Evolutionary conservation across 768 basidiomycete species (phyloP).

Genomic region (Lepiota brunneoincarnata): DNA sequence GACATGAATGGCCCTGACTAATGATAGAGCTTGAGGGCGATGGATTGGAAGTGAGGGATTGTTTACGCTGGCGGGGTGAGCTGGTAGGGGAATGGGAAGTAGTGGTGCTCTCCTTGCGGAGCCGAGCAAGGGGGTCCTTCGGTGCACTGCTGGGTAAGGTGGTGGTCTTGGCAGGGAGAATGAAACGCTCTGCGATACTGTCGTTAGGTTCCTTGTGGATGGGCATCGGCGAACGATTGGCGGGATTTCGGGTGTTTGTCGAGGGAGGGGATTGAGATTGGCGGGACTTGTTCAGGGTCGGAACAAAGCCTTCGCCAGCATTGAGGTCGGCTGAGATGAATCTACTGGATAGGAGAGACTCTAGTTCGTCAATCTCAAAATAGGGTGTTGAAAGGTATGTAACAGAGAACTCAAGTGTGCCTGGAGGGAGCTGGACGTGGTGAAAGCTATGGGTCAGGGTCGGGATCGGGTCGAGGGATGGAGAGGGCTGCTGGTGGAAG

Average conservation of each 20-base stretch:
- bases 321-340: conserved; percentile 62
- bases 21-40: conserved; percentile 25
- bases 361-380: conserved; percentile 75
- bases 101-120: conserved; percentile 6
- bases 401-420: conserved; percentile 56
- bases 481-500: conserved; percentile 19
- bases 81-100: conserved; percentile 11
- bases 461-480: conserved; percentile 12
- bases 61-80: conserved; percentile 42
- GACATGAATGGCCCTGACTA: conserved; percentile 6
- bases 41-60: conserved; percentile 42
- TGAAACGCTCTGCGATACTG: conserved; percentile 33
- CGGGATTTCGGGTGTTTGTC: conserved; percentile 8
- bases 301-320: conserved; percentile 57
- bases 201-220: conserved; percentile 14
- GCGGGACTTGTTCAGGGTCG: conserved; percentile 57
- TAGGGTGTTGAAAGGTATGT: conserved; percentile 66
- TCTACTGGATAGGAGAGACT: conserved; percentile 70
- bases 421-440: conserved; percentile 63
- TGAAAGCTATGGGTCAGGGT: conserved; percentile 60
- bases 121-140: conserved; percentile 11
- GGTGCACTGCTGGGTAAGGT: conserved; percentile 19
- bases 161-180: conserved; percentile 32
- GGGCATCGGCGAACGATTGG: conserved; percentile 15
- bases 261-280: no score